These are phyloP conservation scores for Mortierella sp. DNA, from an alignment of 371 early-diverging fungal species.

Conservation along the genomic window DNA sequence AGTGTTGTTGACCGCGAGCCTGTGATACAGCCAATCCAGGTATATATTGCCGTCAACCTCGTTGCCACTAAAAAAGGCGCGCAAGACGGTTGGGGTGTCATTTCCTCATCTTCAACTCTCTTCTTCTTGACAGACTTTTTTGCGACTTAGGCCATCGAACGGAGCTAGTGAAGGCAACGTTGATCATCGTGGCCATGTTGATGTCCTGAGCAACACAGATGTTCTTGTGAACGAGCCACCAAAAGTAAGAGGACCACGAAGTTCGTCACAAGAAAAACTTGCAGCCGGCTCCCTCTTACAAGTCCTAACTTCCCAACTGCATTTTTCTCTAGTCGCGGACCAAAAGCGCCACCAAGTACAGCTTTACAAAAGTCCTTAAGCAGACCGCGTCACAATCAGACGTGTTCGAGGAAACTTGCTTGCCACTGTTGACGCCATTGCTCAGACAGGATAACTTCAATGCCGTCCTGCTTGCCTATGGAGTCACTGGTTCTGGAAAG, in stretches of 20 bases:
- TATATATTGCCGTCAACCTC: too few species aligned
- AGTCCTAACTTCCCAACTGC: constrained; percentile 18
- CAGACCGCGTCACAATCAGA: constrained; percentile 59
- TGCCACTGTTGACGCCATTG: constrained; percentile 64
- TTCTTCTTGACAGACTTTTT: constrained; percentile 54
- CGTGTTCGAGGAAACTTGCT: constrained; percentile 70
- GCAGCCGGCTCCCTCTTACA: neutral
- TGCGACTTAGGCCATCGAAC: constrained; percentile 56
- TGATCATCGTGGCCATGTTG: constrained; percentile 5
- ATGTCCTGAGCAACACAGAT: constrained; percentile 55
- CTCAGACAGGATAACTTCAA: constrained; percentile 65
- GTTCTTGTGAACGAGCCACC: constrained; percentile 49
- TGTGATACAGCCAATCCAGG: too few species aligned
- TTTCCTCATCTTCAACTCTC: neutral
- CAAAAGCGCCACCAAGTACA: constrained; percentile 65
- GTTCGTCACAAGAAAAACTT: neutral
- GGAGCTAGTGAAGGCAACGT: constrained; percentile 4
- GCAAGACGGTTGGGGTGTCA: too few species aligned
- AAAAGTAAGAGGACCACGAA: constrained; percentile 13
- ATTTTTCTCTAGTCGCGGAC: constrained; percentile 51
- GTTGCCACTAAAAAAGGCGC: too few species aligned
- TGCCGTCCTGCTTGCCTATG: constrained; percentile 77
- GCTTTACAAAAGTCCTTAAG: constrained; percentile 75
- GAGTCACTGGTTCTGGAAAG: constrained; percentile 88
- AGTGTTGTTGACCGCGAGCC: too few species aligned